phyloP scores from a whole-genome alignment of 2,329 filamentous ascomycete genomes.

The Lachnum nothofagi region DNA sequence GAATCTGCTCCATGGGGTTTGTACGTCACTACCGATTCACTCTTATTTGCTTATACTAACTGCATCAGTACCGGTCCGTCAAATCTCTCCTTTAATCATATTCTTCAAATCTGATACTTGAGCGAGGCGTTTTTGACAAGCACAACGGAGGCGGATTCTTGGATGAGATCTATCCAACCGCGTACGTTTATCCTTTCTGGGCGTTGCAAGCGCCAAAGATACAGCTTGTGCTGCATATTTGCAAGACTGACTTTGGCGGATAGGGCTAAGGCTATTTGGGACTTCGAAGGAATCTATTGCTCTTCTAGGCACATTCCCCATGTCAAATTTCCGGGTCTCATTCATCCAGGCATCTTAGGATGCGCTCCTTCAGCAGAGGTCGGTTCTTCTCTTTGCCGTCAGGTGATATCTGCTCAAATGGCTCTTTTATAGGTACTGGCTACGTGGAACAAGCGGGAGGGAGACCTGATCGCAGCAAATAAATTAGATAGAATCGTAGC shows the following conservation, averaged over 20 bases:
- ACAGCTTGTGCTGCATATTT: too few relatives aligned
- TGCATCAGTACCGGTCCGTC: conserved; percentile 21
- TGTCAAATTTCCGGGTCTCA: conserved; percentile 81
- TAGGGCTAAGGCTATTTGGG: conserved; percentile 66
- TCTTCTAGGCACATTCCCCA: conserved; percentile 80
- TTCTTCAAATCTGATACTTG: not conserved
- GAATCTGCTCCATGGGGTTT: conserved; percentile 87
- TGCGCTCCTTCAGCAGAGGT: conserved; percentile 68
- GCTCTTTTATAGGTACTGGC: conserved; percentile 51
- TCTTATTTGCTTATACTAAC: conserved; percentile 8
- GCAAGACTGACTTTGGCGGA: not conserved
- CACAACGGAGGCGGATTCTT: conserved; percentile 84
- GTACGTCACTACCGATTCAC: conserved; percentile 52
- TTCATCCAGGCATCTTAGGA: conserved; percentile 86
- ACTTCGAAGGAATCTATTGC: conserved; percentile 74
- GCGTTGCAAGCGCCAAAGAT: too few relatives aligned
- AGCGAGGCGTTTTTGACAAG: conserved; percentile 53
- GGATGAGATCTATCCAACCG: conserved; percentile 78
- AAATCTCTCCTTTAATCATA: not conserved
- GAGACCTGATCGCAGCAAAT: conserved; percentile 66
- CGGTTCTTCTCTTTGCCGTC: too few relatives aligned
- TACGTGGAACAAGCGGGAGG: conserved; percentile 80
- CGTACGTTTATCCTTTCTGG: conserved; percentile 49
- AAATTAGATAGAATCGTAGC: conserved; percentile 68
- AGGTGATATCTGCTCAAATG: not conserved